Conservation (phyloP, 2,329 filamentous ascomycete genomes). For the Fusarium newnesense region DNA sequence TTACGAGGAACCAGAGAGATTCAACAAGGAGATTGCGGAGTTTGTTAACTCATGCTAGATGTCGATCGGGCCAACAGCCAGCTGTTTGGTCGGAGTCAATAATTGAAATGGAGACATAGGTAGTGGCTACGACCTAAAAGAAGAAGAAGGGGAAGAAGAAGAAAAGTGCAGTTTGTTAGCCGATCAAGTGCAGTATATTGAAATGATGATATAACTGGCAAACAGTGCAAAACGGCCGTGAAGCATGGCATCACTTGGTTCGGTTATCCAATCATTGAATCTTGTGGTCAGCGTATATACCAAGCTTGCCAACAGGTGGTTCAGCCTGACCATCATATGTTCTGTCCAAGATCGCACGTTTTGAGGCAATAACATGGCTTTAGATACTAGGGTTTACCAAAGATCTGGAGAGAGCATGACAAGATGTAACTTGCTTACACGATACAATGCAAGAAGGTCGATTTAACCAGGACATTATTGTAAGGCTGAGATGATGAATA, state of each 20-base stretch:
- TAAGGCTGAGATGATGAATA: conserved; percentile 11
- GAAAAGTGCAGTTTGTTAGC: not conserved
- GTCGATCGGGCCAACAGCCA: not conserved
- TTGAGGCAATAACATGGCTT: not conserved
- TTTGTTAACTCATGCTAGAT: conserved; percentile 32
- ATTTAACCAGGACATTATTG: not conserved
- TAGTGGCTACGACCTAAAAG: not conserved
- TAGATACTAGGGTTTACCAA: not conserved
- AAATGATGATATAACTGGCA: not conserved
- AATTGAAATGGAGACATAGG: not conserved
- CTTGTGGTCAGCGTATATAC: not conserved
- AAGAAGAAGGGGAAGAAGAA: not conserved
- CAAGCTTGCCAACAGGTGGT: not conserved
- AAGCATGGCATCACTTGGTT: not conserved
- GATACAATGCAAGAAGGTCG: not conserved
- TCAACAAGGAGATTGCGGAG: conserved; percentile 40
- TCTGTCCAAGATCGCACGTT: not conserved
- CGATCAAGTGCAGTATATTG: not conserved
- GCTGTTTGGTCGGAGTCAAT: not conserved
- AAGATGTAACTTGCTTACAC: not conserved
- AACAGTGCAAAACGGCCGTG: not conserved
- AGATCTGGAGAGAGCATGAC: not conserved
- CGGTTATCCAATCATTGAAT: not conserved
- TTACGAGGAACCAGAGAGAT: conserved; percentile 42
- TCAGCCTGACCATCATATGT: not conserved